Evolutionary conservation across 345 rosid genomes (phyloP).

Genomic region (Eucalyptus camaldulensis): DNA sequence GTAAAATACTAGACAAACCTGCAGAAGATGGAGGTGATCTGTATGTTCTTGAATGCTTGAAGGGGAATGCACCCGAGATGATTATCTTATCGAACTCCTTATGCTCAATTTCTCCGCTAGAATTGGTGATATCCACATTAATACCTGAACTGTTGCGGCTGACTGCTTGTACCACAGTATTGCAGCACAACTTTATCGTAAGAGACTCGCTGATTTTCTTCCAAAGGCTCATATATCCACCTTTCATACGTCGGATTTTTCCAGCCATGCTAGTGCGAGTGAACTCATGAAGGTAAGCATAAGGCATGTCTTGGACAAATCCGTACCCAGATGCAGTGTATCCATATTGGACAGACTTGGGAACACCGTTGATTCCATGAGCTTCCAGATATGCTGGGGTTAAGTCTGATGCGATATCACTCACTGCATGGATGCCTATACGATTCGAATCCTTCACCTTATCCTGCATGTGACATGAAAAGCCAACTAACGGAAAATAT

Average conservation of each 20-base stretch:
- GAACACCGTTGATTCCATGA: constrained; percentile 35
- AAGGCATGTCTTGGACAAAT: constrained; percentile 58
- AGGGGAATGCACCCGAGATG: constrained; percentile 44
- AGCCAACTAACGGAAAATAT: background rate
- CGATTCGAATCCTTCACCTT: constrained; percentile 33
- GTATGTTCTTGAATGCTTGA: constrained; percentile 33
- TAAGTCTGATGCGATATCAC: constrained; percentile 43
- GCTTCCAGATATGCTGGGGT: constrained; percentile 30
- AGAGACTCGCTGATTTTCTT: constrained; percentile 29
- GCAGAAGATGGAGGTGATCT: constrained; percentile 15
- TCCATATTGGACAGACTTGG: constrained; percentile 52
- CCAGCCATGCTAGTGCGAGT: constrained; percentile 74
- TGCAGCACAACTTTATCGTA: constrained; percentile 19
- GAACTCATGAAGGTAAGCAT: constrained; percentile 61
- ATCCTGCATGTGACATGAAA: constrained; percentile 16
- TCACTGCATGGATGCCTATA: constrained; percentile 49
- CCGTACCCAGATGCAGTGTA: constrained; percentile 74
- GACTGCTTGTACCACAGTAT: constrained; percentile 32
- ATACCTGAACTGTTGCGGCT: constrained; percentile 17
- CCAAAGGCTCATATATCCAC: constrained; percentile 55
- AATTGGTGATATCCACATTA: constrained; percentile 14
- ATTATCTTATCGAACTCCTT: constrained; percentile 49
- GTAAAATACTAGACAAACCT: constrained; percentile 14
- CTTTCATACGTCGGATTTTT: constrained; percentile 46
- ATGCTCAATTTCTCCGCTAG: constrained; percentile 14